Base-by-base conservation (phyloP, 352 stramenopile species). In the Globisporangium splendens region DNA sequence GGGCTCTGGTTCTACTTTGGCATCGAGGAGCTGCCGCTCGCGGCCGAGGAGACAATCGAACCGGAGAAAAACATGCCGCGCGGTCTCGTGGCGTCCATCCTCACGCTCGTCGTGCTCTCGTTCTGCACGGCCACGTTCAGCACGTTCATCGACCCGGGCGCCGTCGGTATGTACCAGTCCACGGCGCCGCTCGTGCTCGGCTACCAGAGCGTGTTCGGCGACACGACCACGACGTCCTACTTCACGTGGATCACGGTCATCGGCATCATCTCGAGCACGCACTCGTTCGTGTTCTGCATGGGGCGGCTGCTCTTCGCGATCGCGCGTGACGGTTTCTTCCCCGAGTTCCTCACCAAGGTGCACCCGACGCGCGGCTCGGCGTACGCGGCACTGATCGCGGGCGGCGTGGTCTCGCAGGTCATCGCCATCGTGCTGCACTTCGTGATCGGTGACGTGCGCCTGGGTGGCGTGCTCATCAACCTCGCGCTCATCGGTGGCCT, bases 211-310 rank as follows among this genome's bases (percentile, higher is more conserved):
- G 72, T 88, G 6, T 90, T 90, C 54, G 80, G 80, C 12, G 80
- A 88, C 67, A 87, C 79, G 54, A 65, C 54, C 46, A 82, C 64
- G 5, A 87, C 75, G 10, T 57, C 80, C 11, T 75, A 58, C 18
- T 90, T 90, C 63, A 85, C 72, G 56, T 90, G 80, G 80, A 59
- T 90, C 4, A 64, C 77, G 4, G 72, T 87, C 46, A 72, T 88
- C 50, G 77, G 75, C 1, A 51, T 90, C 21, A 78, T 88, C 31
- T 75, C 67, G 3, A 84, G 73, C 44, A 80, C 75, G 28, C 75
- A 90, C 59, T 87, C 80, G 49, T 90, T 87, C 68, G 77, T 90
- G 12, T 90, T 79, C 47, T 88, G 69, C 66, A 90, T 88, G 80
- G 73, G 71, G 17, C 69, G 69, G 1, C 35, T 88, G 54, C 57